Evolutionary conservation across 2,329 filamentous ascomycete species (phyloP).

Genomic region (Fusarium beomiforme): DNA sequence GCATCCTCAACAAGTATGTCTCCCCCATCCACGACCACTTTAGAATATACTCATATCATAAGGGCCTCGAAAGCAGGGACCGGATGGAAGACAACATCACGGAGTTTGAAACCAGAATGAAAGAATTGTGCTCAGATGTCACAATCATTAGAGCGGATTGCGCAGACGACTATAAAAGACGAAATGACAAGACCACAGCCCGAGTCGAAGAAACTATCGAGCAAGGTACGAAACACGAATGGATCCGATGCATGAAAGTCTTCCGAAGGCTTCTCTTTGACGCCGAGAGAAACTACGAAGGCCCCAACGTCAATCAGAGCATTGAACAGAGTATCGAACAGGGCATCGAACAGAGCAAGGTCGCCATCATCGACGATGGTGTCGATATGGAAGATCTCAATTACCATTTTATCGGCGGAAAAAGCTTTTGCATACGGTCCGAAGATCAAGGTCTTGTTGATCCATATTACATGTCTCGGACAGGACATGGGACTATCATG

Average conservation of each 20-base stretch:
- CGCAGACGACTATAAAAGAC: background rate
- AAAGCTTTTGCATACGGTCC: conserved; percentile 38
- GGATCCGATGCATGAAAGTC: conserved; percentile 42
- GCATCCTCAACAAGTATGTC: background rate
- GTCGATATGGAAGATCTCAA: conserved; percentile 46
- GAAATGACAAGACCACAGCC: background rate
- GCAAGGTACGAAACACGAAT: conserved; percentile 35
- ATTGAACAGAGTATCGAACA: conserved; percentile 34
- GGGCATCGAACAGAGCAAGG: conserved; percentile 34
- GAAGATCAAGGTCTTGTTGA: background rate
- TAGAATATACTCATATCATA: rapidly evolving
- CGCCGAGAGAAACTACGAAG: conserved; percentile 21
- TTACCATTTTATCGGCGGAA: conserved; percentile 39
- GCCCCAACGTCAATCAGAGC: background rate
- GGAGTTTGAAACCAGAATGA: background rate
- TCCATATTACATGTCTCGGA: conserved; percentile 44
- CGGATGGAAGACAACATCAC: background rate
- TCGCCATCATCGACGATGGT: conserved; percentile 54
- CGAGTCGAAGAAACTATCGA: conserved; percentile 17
- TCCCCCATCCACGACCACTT: rapidly evolving
- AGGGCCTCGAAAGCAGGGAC: background rate
- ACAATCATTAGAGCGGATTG: background rate
- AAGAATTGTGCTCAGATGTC: background rate
- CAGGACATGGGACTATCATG: conserved; percentile 44
- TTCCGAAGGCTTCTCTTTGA: conserved; percentile 35